Evolutionary conservation across 1,139 yeast species (phyloP), one percentile per base, ranked within the genome.

Genomic region (Saccharomycopsis phalli): DNA sequence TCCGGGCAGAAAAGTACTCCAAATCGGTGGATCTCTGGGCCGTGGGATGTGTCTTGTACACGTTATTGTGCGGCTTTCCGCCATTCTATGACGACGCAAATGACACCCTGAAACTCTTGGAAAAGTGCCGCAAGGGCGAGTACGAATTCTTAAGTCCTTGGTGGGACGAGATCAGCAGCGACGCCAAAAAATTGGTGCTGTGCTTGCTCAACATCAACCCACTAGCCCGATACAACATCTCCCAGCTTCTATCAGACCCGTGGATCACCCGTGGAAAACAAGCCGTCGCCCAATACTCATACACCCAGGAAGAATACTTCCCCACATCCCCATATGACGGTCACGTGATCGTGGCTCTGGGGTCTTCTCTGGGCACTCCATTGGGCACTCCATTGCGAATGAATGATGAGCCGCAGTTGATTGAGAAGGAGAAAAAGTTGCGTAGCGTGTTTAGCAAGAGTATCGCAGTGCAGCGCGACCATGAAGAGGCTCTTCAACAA

Each of bases 21-120:
- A 86, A 83, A 63, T 73, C 87, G 38, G 96, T 88, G 16, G 97
- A 88, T 58, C 81, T 88, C 75, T 88, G 96, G 96, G 94, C 95
- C 3, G 64, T 88, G 41, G 97, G 97, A 1, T 88, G 97, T 61
- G 93, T 88, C 5, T 60, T 88, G 47, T 88, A 88, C 56, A 88
- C 96, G 0, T 69, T 87, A 25, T 62, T 88, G 36, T 87, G 96
- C 63, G 97, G 97, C 4, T 88, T 88, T 61, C 97, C 97, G 1
- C 96, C 97, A 17, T 88, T 88, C 57, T 88, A 84, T 61, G 95
- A 88, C 58, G 96, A 88, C 51, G 75, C 80, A 53, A 79, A 84
- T 48, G 86, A 81, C 50, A 33, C 34, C 19, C 37, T 26, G 10
- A 71, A 72, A n/a, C 62, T 88, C 48, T 83, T 96, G 0, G 76